Base-by-base conservation (phyloP, 2,329 filamentous ascomycete species). In the Sclerotinia spermophila region DNA sequence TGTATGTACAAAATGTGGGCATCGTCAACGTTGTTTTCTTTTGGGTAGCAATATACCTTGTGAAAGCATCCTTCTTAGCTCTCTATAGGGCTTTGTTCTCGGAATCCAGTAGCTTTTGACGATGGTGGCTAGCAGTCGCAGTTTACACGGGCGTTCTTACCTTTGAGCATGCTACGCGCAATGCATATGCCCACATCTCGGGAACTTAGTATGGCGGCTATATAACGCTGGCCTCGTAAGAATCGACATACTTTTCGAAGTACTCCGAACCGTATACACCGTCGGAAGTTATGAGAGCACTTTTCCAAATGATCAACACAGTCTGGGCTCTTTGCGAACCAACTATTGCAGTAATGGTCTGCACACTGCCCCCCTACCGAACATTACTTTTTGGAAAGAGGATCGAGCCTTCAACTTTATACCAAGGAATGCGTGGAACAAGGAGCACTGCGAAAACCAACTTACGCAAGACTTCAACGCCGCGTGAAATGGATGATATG, bases 401-500 rank as follows among this genome's bases (percentile, higher is more conserved):
- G 55, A 35, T 24, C 21, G 55, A 35, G 21, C 40, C 55, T 38
- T 61, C 67, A n/a, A 62, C 67, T n/a, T 61, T 56, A 38, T 69
- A 51, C 27, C 38, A 62, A n/a, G 56, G 44, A 21, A 40, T 53
- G 55, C 56, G 56, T 27, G 66, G 66, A 30, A 68, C 51, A 24
- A 59, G 51, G 35, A 40, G 33, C 19, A 58, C 66, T 13, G 21
- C 38, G 27, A 68, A 60, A 53, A 59, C 27, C 2, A 53, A 30
- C 6, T 27, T n/a, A 0, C 53, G 53, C 27, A 59, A 38, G 7
- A 27, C 66, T 59, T 38, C 66, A 30, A 40, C 24, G 8, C n/a
- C 66, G 13, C 51, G 96, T 81, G 72, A 88, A 81, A 69, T 81
- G 73, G 69, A 84, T 84, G 80, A 94, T 94, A 0, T 83, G 81